Evolutionary conservation across 2,329 filamentous ascomycete species (phyloP), one percentile per base, ranked within the genome.

Genomic region (Trichoderma sp.): DNA sequence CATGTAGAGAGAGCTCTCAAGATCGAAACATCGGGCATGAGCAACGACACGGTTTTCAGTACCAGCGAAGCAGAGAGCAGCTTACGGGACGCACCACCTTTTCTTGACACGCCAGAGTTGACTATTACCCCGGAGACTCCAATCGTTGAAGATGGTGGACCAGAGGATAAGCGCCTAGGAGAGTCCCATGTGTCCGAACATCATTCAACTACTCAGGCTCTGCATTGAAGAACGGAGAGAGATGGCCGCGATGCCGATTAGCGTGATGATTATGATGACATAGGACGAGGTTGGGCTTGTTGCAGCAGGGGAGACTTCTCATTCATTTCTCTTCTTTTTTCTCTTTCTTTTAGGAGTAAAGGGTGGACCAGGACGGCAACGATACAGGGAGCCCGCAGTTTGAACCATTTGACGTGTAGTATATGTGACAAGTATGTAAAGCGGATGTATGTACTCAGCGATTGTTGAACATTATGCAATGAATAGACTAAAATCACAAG

Each of bases 121-220:
- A 85, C 85, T 56, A 79, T 90, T n/a, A 89, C 88, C 0, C 87
- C 88, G 0, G 88, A 86, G 18, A 89, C 88, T 1, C 87, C 88
- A 3, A 83, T 82, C 0, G 80, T 83, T 0, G 75, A 77, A 1
- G 83, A 85, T 3, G 83, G 81, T 1, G 79, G 78, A 7, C 77
- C 83, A 3, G 85, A 86, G 64, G 82, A 82, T 4, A 89, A 89
- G 81, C 85, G 85, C 74, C 81, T 88, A 6, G 86, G 86, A 7
- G 81, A 83, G 66, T 80, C 85, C 6, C 81, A 80, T n/a, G 78
- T 83, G 18, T 21, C 35, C 9, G 72, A 62, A 18, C 72, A 68
- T 41, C 72, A 68, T 41, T 56, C 53, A 18, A 38, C 53, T 38
- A 60, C 24, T 6, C 71, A 74, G 63, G 33, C 35, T 27, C 27